Percentiles rank a stretch among this genome's conserved stretches.
Evolutionary conservation across 1,284 basidiomycete species (phyloP).

Genomic region (Microbotryum lychnidis-dioicae): DNA sequence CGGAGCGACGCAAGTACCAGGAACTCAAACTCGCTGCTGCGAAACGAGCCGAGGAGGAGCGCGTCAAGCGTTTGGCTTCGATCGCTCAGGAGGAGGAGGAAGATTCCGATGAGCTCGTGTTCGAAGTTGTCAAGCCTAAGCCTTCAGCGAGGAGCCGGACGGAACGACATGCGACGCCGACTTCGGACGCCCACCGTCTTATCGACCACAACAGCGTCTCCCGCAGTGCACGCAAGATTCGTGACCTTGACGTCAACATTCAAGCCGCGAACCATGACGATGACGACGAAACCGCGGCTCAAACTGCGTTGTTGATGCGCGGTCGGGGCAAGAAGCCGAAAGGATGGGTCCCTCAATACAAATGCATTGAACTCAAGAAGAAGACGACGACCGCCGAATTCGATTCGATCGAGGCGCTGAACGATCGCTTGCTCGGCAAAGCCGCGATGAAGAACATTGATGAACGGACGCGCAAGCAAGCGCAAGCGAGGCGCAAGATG

Average conservation of each 20-base stretch:
- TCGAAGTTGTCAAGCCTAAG: constrained; percentile 15
- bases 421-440: too few relatives aligned
- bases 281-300: background rate
- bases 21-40: background rate
- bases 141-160: background rate
- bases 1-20: background rate
- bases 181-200: background rate
- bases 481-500: background rate
- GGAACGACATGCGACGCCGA: background rate
- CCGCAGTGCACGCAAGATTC: constrained; percentile 1
- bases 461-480: background rate
- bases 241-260: background rate
- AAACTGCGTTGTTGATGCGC: background rate
- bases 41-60: background rate
- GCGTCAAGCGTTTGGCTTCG: background rate
- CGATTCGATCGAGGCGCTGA: too few relatives aligned
- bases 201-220: background rate
- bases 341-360: too few relatives aligned
- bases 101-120: constrained; percentile 22
- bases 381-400: background rate
- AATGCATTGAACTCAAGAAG: background rate
- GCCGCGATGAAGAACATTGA: too few relatives aligned
- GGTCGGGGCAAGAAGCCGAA: too few relatives aligned
- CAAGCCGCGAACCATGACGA: background rate
- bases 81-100: background rate